These are phyloP conservation scores for Durio zibethinus DNA, from an alignment of 345 rosid species.

Conservation along the genomic window DNA sequence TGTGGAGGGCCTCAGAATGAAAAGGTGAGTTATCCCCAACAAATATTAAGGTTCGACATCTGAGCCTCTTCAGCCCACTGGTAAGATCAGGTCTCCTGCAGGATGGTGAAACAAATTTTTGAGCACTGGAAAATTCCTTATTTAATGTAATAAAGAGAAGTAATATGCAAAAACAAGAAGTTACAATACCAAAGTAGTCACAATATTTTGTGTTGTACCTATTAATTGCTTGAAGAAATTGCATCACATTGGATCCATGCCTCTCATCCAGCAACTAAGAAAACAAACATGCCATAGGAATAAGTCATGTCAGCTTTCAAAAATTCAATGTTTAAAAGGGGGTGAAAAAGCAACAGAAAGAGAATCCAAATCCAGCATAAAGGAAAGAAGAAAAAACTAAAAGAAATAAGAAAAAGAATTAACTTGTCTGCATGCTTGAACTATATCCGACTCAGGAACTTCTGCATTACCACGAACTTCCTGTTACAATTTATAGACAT, in stretches of 20 bases:
- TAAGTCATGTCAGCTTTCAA: neutral
- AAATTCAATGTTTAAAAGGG: neutral
- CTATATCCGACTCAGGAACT: conserved; percentile 88
- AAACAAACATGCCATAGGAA: conserved; percentile 12
- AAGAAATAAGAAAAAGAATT: conserved; percentile 13
- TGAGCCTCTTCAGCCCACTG: conserved; percentile 62
- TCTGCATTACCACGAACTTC: conserved; percentile 85
- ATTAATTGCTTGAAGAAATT: conserved; percentile 71
- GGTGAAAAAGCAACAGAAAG: neutral
- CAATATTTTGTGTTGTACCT: conserved; percentile 23
- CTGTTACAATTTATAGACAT: conserved; percentile 35
- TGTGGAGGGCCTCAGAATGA: conserved; percentile 75
- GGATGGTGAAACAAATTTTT: neutral
- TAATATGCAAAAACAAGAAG: neutral
- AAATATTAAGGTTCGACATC: conserved; percentile 83
- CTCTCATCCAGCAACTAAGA: conserved; percentile 82
- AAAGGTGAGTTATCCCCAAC: conserved; percentile 92
- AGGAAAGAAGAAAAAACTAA: neutral
- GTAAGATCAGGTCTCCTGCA: conserved; percentile 85
- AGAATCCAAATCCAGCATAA: neutral
- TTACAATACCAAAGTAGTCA: neutral
- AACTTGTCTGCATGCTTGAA: conserved; percentile 86
- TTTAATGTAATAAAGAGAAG: neutral
- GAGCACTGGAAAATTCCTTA: neutral
- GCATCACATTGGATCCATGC: conserved; percentile 61